Conservation (phyloP, 257 asterid species). For the Nicotiana paniculata region DNA sequence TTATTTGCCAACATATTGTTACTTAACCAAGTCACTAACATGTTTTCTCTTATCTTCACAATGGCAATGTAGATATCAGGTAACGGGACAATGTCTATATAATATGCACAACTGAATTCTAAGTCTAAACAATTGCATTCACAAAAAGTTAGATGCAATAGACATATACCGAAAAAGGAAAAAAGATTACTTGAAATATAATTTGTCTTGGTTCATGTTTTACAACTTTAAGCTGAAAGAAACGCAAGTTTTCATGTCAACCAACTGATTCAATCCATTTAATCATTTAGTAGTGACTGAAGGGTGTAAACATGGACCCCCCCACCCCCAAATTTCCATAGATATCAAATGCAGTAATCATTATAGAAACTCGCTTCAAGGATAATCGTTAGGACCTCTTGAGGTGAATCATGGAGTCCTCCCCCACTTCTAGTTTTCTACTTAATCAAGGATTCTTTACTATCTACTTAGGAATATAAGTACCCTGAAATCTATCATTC, state of each 20-base stretch:
- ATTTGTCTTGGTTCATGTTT: not conserved
- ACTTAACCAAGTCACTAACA: no score
- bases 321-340: not conserved
- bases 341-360: not conserved
- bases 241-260: not conserved
- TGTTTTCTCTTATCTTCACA: no score
- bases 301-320: not conserved
- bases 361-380: not conserved
- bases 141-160: not conserved
- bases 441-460: not conserved
- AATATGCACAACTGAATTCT: not conserved
- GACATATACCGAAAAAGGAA: not conserved
- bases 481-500: not conserved
- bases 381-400: not conserved
- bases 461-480: not conserved
- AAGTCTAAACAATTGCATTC: not conserved
- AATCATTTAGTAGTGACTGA: not conserved
- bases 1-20: no score
- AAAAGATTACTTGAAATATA: not conserved
- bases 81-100: not conserved
- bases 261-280: not conserved
- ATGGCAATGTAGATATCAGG: no score
- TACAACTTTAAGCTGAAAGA: not conserved
- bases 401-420: not conserved
- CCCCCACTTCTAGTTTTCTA: not conserved